Evolutionary conservation across 495 filamentous ascomycete species (phyloP).

Genomic region (Trichocladium uniseriatum): DNA sequence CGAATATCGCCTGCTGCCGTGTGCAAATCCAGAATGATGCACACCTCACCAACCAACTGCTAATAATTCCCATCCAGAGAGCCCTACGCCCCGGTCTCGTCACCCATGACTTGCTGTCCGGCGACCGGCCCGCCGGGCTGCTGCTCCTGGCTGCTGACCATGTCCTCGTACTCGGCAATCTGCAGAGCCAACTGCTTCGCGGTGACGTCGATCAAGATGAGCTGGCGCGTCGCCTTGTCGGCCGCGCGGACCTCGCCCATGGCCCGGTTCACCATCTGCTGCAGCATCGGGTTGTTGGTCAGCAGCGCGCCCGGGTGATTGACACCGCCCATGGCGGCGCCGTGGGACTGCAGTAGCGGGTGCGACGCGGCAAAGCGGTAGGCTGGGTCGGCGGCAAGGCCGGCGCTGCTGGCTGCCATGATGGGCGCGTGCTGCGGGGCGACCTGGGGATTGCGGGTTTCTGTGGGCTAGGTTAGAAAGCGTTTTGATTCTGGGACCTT

Average conservation of each 20-base stretch:
- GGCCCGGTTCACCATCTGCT: slow-evolving; percentile 30
- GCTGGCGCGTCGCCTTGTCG: slow-evolving; percentile 31
- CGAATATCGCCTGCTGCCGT: neutral
- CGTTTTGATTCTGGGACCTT: too few relatives aligned
- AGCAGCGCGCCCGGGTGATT: slow-evolving; percentile 18
- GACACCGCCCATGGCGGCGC: slow-evolving; percentile 8
- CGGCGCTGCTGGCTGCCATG: slow-evolving; percentile 9
- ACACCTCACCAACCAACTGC: neutral
- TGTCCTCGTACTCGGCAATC: slow-evolving; percentile 35
- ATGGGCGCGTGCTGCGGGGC: slow-evolving; percentile 16
- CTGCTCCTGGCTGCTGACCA: slow-evolving; percentile 10
- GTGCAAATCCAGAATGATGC: neutral
- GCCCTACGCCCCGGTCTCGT: slow-evolving; percentile 19
- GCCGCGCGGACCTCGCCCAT: slow-evolving; percentile 33
- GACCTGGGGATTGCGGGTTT: slow-evolving; percentile 22
- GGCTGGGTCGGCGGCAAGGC: slow-evolving; percentile 19
- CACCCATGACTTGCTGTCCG: slow-evolving; percentile 23
- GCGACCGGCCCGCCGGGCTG: slow-evolving; percentile 6
- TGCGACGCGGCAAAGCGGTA: slow-evolving; percentile 19
- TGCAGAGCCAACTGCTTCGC: slow-evolving; percentile 38
- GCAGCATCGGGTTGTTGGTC: slow-evolving; percentile 29
- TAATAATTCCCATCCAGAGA: neutral
- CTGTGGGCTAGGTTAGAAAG: too few relatives aligned
- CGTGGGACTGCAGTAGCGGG: slow-evolving; percentile 11
- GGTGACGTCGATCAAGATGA: slow-evolving; percentile 34